Conservation (phyloP, 2,329 filamentous ascomycete species). For the Hypomyces perniciosus region DNA sequence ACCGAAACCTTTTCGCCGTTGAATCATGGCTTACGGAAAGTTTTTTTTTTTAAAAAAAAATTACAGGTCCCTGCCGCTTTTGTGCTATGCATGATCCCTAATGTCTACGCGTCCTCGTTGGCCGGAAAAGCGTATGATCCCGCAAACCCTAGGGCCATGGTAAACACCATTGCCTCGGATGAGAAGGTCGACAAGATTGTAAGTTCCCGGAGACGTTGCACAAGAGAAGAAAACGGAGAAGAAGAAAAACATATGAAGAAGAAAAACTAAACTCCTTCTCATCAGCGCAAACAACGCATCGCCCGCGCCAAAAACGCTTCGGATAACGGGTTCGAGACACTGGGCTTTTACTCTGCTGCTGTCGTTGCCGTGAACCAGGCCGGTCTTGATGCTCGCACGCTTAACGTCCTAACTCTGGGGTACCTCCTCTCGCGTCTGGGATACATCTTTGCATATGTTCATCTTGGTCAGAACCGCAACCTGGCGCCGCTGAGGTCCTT, state of each 20-base stretch:
- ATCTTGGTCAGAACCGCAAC: slow-evolving; percentile 35
- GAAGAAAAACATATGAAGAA: background rate
- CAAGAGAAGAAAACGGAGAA: background rate
- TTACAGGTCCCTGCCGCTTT: slow-evolving; percentile 39
- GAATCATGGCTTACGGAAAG: background rate
- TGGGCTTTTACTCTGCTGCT: slow-evolving; percentile 37
- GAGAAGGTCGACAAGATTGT: slow-evolving; percentile 26
- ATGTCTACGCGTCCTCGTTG: slow-evolving; percentile 25
- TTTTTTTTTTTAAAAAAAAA: background rate
- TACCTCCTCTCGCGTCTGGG: slow-evolving; percentile 35
- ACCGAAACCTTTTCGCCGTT: background rate
- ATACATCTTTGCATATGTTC: slow-evolving; percentile 40
- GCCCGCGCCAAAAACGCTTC: slow-evolving; percentile 47
- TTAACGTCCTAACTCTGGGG: slow-evolving; percentile 35
- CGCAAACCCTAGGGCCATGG: slow-evolving; percentile 33
- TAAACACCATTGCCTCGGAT: slow-evolving; percentile 26
- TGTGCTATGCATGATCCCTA: slow-evolving; percentile 29
- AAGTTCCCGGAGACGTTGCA: slow-evolving; percentile 1
- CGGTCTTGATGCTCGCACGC: slow-evolving; percentile 27
- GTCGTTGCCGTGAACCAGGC: slow-evolving; percentile 43
- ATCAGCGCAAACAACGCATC: slow-evolving; percentile 46
- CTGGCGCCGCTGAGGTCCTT: slow-evolving; percentile 32
- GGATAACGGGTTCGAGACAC: slow-evolving; percentile 39
- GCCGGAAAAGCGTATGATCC: slow-evolving; percentile 32
- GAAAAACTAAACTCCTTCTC: background rate